A percentile compares a stretch with the other conserved stretches of the same genome.
Conservation (phyloP, 257 asterid genomes). For the Jasminum sambac region DNA sequence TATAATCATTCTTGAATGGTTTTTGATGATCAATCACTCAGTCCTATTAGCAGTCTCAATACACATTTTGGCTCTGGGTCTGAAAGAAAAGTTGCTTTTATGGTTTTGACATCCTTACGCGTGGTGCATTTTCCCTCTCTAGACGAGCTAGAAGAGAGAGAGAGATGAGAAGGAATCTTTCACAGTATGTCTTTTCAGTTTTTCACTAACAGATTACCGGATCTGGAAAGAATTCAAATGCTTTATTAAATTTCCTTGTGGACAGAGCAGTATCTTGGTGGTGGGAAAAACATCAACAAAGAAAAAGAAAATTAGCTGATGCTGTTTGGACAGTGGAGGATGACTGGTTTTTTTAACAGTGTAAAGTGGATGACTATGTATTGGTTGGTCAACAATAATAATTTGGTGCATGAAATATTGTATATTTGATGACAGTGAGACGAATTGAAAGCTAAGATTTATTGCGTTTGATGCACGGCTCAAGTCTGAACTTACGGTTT, state of each 20-base stretch:
- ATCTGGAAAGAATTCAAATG: too few species aligned
- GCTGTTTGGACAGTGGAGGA: not conserved
- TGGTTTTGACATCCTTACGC: not conserved
- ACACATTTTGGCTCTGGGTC: not conserved
- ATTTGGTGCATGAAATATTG: not conserved
- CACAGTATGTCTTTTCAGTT: not conserved
- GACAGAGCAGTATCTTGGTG: too few species aligned
- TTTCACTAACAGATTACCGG: too few species aligned
- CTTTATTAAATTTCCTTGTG: too few species aligned
- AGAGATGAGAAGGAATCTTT: not conserved
- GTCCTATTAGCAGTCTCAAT: not conserved
- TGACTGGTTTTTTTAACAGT: not conserved
- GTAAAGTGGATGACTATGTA: not conserved
- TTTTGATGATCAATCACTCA: not conserved
- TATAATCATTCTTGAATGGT: conserved; percentile 14
- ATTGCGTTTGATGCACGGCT: not conserved
- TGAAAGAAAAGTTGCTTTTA: not conserved
- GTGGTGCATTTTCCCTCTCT: not conserved
- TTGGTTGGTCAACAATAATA: not conserved
- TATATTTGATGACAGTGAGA: not conserved
- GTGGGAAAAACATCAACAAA: too few species aligned
- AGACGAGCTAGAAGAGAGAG: not conserved
- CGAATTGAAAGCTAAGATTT: not conserved
- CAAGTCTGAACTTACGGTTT: too few species aligned
- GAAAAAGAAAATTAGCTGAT: not conserved